These are phyloP conservation scores for Agrocybe praecox DNA, from an alignment of 768 basidiomycete genomes.

Conservation along the genomic window DNA sequence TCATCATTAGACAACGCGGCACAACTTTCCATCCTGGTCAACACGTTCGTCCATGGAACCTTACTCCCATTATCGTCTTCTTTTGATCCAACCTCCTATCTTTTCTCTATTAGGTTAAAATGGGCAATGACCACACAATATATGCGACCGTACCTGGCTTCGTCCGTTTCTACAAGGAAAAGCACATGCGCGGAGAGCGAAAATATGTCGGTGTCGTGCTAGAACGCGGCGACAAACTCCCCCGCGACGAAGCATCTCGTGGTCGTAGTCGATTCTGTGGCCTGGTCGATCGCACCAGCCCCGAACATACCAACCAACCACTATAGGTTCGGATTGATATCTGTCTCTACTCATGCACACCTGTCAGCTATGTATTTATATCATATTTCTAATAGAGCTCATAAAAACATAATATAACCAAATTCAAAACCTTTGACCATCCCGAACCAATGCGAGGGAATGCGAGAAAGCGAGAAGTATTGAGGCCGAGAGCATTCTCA, in stretches of 20 bases:
- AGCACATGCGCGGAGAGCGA: constrained; percentile 71
- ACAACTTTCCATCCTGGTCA: constrained; percentile 93
- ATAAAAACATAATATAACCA: constrained; percentile 8
- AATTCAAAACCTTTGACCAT: background rate
- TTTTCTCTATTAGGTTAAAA: constrained; percentile 65
- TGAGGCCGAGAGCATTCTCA: background rate
- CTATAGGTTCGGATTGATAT: constrained; percentile 13
- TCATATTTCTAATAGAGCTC: constrained; percentile 10
- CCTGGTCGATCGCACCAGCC: constrained; percentile 62
- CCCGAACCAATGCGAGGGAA: background rate
- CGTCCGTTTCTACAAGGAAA: constrained; percentile 91
- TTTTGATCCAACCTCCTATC: background rate
- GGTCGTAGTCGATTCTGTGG: constrained; percentile 90
- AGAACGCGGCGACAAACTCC: constrained; percentile 81
- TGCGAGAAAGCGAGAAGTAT: background rate
- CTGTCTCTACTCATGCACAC: background rate
- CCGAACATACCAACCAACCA: constrained; percentile 11
- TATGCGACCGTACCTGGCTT: constrained; percentile 89
- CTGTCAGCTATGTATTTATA: constrained; percentile 21
- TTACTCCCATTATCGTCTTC: background rate
- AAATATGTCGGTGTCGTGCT: constrained; percentile 86
- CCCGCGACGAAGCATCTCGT: constrained; percentile 68
- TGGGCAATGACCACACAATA: constrained; percentile 94
- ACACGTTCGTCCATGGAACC: constrained; percentile 59
- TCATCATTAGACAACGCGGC: constrained; percentile 94